Base-by-base conservation (phyloP, 140 eudicot species). In the Anethum foeniculum region DNA sequence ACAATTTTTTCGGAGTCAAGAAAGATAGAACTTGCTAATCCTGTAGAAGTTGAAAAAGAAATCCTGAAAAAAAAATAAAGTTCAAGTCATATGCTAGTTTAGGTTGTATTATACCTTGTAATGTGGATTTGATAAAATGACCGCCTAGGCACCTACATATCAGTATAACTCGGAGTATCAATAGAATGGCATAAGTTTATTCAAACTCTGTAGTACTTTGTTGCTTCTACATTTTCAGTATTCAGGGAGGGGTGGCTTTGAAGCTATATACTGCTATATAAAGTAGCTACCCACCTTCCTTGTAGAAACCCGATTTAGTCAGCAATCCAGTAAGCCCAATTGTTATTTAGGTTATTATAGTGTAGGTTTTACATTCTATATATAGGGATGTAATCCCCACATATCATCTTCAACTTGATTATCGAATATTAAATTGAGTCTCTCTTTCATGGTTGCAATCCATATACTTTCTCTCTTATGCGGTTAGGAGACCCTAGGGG, bases 1-100 rank as follows among this genome's bases (percentile, higher is more conserved):
- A 2, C n/a, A 71, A 38, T 6, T 43, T 71, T 71, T 16, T 72
- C 32, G 30, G 2, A 71, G 47, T 72, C 30, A 39, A 6, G 52
- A 72, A 72, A 19, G 77, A n/a, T 72, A 28, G 77, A 72, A 72
- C 51, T 38, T 23, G 77, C 77, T 44, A 72, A 12, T 39, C 25
- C 46, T 39, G 44, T 36, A 38, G 27, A 39, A 10, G 18, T 46
- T 39, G 30, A 71, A 72, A 3, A 32, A 4, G 47, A 23, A 18
- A 46, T 41, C 48, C 77, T 72, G 77, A 41, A 72, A 72, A 34
- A 51, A 23, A 23, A 36, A n/a, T n/a, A 72, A 72, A 25, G 48
- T 38, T 41, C 4, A 16, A 71, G 34, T 41, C 69, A 62, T 25
- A 62, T 62, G 27, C 69, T 25, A 62, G 18, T 62, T 62, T 25